phyloP scores from a whole-genome alignment of 495 filamentous ascomycete genomes.

The Penicillium argentinense region DNA sequence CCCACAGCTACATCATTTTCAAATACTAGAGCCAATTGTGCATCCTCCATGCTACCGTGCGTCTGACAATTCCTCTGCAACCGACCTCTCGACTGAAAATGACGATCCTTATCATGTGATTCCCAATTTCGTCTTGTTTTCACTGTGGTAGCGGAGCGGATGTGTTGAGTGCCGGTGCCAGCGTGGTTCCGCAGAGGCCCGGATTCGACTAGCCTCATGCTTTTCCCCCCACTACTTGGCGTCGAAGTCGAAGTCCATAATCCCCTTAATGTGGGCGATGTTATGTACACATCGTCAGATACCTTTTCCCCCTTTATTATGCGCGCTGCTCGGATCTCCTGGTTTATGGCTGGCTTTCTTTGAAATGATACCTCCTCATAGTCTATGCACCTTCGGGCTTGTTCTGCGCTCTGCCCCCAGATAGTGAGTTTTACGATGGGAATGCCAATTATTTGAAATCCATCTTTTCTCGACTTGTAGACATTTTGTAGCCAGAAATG shows the following conservation, averaged over 20 bases:
- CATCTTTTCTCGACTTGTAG: not conserved
- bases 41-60: not conserved
- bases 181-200: conserved; percentile 35
- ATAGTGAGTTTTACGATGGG: conserved; percentile 37
- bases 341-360: conserved; percentile 22
- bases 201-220: conserved; percentile 31
- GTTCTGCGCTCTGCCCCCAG: conserved; percentile 22
- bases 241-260: conserved; percentile 27
- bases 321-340: conserved; percentile 6
- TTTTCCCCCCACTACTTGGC: conserved; percentile 29
- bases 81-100: too few relatives aligned
- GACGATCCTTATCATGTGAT: too few relatives aligned
- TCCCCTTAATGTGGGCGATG: conserved; percentile 22
- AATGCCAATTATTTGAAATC: conserved; percentile 29
- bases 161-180: conserved; percentile 18
- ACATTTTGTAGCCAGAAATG: too few relatives aligned
- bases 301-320: conserved; percentile 14
- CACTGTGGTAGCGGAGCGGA: conserved; percentile 2
- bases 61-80: not conserved
- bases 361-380: conserved; percentile 49
- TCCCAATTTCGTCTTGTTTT: too few relatives aligned
- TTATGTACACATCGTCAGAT: conserved; percentile 11
- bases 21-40: conserved; percentile 44
- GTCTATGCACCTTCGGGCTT: conserved; percentile 34
- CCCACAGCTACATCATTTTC: conserved; percentile 54